A percentile compares a stretch with the other conserved stretches of the same genome.
phyloP scores from a whole-genome alignment of 2,329 filamentous ascomycete genomes.

The Fusarium dimerum region DNA sequence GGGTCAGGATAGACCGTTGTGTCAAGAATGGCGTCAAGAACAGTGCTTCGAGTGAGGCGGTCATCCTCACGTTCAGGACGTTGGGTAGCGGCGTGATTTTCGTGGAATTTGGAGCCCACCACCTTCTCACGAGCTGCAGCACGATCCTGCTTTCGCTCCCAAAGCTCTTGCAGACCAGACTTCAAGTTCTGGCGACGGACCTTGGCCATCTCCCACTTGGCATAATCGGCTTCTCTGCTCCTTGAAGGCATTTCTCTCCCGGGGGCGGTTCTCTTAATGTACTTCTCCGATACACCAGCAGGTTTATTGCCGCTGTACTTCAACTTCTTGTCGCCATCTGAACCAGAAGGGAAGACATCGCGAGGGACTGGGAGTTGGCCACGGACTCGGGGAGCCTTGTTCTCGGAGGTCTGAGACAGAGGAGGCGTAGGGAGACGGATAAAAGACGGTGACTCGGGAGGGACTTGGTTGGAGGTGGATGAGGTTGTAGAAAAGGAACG shows the following conservation, averaged over 20 bases:
- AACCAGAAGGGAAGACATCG: slow-evolving; percentile 66
- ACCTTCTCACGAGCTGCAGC: slow-evolving; percentile 38
- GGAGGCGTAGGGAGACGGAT: slow-evolving; percentile 77
- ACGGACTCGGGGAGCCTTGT: slow-evolving; percentile 55
- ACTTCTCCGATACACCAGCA: slow-evolving; percentile 33
- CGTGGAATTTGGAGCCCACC: slow-evolving; percentile 49
- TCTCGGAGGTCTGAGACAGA: slow-evolving; percentile 60
- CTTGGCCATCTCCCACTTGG: slow-evolving; percentile 74
- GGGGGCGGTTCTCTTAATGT: slow-evolving; percentile 62
- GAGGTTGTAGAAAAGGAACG: slow-evolving; percentile 38
- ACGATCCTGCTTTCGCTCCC: slow-evolving; percentile 59
- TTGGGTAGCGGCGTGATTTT: slow-evolving; percentile 50
- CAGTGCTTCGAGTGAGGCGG: slow-evolving; percentile 68
- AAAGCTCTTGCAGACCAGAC: slow-evolving; percentile 69
- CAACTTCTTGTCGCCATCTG: slow-evolving; percentile 60
- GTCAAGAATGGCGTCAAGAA: slow-evolving; percentile 52
- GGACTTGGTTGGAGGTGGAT: slow-evolving; percentile 56
- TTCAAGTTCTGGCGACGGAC: slow-evolving; percentile 71
- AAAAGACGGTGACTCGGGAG: slow-evolving; percentile 85
- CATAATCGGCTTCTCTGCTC: slow-evolving; percentile 46
- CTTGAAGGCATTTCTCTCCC: slow-evolving; percentile 47
- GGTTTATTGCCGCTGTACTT: slow-evolving; percentile 35
- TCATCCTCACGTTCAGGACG: slow-evolving; percentile 76
- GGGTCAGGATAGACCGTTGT: slow-evolving; percentile 62
- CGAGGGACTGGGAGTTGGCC: slow-evolving; percentile 84